A percentile compares a stretch with the other conserved stretches of the same genome.
Conservation (phyloP, 768 basidiomycete genomes). For the Cyathus striatus region DNA sequence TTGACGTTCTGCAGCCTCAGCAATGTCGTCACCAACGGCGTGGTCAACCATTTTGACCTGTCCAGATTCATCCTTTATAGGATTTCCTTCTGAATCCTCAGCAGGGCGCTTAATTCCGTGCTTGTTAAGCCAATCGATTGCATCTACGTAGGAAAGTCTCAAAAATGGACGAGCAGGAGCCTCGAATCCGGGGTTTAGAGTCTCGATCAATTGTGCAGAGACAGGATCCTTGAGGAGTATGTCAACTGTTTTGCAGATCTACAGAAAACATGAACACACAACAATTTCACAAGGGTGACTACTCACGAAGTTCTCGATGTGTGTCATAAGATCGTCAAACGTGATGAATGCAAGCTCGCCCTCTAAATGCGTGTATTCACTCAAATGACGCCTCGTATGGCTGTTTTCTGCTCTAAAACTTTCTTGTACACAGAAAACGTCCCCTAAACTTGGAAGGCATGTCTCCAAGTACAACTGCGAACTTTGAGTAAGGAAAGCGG, state of each 20-base stretch:
- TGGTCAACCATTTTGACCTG: slow-evolving; percentile 53
- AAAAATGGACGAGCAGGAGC: slow-evolving; percentile 83
- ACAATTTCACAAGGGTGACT: not conserved
- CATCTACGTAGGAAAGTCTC: slow-evolving; percentile 85
- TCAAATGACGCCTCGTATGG: slow-evolving; percentile 87
- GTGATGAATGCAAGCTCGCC: slow-evolving; percentile 93
- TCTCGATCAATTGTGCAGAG: slow-evolving; percentile 73
- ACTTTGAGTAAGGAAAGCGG: slow-evolving; percentile 93
- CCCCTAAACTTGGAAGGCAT: slow-evolving; percentile 90
- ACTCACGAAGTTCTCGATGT: slow-evolving; percentile 84
- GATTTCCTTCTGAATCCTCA: slow-evolving; percentile 73
- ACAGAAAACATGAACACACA: slow-evolving; percentile 4
- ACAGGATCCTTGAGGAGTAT: slow-evolving; percentile 71
- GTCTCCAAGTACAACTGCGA: slow-evolving; percentile 98
- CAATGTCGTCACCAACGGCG: slow-evolving; percentile 90
- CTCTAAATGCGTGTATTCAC: slow-evolving; percentile 96
- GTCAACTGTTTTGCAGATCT: slow-evolving; percentile 94
- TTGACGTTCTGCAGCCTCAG: slow-evolving; percentile 94
- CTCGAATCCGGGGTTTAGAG: slow-evolving; percentile 85
- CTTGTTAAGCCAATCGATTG: slow-evolving; percentile 93
- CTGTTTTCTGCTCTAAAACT: slow-evolving; percentile 98
- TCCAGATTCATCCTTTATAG: slow-evolving; percentile 53
- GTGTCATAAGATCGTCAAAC: slow-evolving; percentile 88
- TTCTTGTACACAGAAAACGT: slow-evolving; percentile 97
- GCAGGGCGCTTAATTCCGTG: slow-evolving; percentile 82